Conservation (phyloP, 768 basidiomycete species). For the Porpolomopsis calyptriformis region DNA sequence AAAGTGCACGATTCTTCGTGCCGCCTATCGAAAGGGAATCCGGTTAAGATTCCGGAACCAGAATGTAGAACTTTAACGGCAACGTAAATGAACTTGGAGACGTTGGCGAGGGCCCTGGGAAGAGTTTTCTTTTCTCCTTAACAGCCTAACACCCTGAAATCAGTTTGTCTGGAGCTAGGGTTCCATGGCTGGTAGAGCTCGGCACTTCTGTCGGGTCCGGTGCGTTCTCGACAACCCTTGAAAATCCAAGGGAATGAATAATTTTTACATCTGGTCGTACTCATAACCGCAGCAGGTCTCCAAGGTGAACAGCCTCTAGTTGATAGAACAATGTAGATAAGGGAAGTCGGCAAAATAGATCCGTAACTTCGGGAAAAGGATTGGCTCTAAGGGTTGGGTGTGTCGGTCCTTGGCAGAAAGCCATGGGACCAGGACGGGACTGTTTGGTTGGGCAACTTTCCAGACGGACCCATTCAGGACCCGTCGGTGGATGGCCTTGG, state of each 20-base stretch:
- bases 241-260: conserved; percentile 68
- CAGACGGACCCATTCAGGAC: no score
- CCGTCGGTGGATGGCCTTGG: no score
- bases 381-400: conserved; percentile 59
- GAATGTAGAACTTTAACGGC: no score
- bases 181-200: conserved; percentile 63
- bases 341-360: conserved; percentile 32
- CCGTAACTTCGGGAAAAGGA: conserved; percentile 70
- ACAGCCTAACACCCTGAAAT: conserved; percentile 63
- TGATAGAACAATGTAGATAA: no score
- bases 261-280: conserved; percentile 63
- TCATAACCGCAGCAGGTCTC: conserved; percentile 75
- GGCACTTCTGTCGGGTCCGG: conserved; percentile 62
- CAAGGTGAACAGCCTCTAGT: no score
- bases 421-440: no score
- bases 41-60: no score
- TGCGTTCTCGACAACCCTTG: conserved; percentile 60
- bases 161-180: conserved; percentile 65
- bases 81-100: conserved; percentile 55
- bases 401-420: conserved; percentile 38
- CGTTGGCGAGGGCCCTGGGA: conserved; percentile 60
- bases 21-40: no score
- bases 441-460: no score
- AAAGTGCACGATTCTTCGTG: no score
- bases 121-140: conserved; percentile 74